Conservation (phyloP, 2,329 filamentous ascomycete genomes). For the Fusarium longipes region DNA sequence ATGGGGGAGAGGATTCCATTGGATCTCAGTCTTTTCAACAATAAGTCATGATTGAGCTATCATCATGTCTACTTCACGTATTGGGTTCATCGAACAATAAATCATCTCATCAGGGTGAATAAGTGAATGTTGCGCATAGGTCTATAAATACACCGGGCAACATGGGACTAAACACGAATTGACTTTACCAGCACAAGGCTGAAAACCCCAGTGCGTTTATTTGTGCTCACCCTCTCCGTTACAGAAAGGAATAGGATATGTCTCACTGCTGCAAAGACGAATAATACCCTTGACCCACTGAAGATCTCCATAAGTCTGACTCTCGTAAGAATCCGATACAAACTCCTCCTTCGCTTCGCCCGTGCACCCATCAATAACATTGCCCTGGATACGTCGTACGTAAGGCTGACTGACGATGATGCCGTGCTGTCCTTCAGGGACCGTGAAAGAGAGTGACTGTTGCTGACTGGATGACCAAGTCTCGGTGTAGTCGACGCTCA, state of each 20-base stretch:
- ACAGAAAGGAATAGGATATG: slow-evolving; percentile 40
- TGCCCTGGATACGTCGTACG: slow-evolving; percentile 34
- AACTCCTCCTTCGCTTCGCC: slow-evolving; percentile 28
- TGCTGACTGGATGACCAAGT: slow-evolving; percentile 30
- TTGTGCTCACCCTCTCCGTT: slow-evolving; percentile 35
- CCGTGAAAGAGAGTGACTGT: slow-evolving; percentile 31
- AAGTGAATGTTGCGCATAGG: not conserved
- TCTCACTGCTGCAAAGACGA: slow-evolving; percentile 37
- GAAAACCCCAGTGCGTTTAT: not conserved
- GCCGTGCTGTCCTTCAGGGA: slow-evolving; percentile 31
- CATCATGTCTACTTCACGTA: accelerated
- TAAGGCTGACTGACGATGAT: slow-evolving; percentile 43
- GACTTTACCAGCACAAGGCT: not conserved
- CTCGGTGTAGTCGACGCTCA: slow-evolving; percentile 28
- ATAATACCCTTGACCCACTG: slow-evolving; percentile 43
- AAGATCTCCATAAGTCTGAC: slow-evolving; percentile 32
- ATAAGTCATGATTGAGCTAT: not conserved
- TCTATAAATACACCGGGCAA: not conserved
- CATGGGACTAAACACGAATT: not conserved
- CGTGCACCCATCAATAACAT: slow-evolving; percentile 31
- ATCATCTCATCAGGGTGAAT: not conserved
- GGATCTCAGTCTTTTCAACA: slow-evolving; percentile 52
- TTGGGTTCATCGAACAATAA: not conserved
- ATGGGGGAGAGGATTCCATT: slow-evolving; percentile 75
- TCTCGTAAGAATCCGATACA: slow-evolving; percentile 30